Evolutionary conservation across 345 rosid species (phyloP).

Genomic region (Eucalyptus regnans): DNA sequence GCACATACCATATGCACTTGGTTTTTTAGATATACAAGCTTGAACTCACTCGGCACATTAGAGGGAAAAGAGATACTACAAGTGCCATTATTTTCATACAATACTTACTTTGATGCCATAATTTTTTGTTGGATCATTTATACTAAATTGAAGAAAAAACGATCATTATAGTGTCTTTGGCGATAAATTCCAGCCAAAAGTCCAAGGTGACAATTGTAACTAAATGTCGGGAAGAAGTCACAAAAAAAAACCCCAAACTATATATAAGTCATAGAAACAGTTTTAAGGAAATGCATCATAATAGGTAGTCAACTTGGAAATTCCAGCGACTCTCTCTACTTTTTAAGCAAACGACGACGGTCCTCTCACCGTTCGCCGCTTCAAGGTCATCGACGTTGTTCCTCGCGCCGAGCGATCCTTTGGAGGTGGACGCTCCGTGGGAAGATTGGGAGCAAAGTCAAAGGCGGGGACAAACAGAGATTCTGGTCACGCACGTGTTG

Average conservation of each 20-base stretch:
- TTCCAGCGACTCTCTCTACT: too few relatives aligned
- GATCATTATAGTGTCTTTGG: not conserved
- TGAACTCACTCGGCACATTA: fast-evolving
- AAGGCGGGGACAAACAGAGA: not conserved
- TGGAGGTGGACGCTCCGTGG: not conserved
- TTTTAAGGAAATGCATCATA: fast-evolving
- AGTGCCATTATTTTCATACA: fast-evolving
- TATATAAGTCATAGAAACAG: fast-evolving
- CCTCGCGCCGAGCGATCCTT: not conserved
- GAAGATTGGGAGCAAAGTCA: not conserved
- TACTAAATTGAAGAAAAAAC: too few relatives aligned
- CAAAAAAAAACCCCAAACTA: too few relatives aligned
- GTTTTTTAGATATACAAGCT: not conserved
- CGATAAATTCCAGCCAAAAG: not conserved
- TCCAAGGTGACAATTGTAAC: fast-evolving
- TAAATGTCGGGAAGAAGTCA: not conserved
- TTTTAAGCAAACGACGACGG: too few relatives aligned
- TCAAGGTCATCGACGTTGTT: too few relatives aligned
- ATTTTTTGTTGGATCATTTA: not conserved
- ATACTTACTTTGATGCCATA: too few relatives aligned
- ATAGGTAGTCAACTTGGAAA: fast-evolving
- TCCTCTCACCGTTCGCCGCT: too few relatives aligned
- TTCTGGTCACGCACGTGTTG: not conserved
- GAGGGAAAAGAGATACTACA: not conserved
- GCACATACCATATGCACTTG: not conserved